Base-by-base conservation (phyloP, 306 rosid species). In the Delonix regia region DNA sequence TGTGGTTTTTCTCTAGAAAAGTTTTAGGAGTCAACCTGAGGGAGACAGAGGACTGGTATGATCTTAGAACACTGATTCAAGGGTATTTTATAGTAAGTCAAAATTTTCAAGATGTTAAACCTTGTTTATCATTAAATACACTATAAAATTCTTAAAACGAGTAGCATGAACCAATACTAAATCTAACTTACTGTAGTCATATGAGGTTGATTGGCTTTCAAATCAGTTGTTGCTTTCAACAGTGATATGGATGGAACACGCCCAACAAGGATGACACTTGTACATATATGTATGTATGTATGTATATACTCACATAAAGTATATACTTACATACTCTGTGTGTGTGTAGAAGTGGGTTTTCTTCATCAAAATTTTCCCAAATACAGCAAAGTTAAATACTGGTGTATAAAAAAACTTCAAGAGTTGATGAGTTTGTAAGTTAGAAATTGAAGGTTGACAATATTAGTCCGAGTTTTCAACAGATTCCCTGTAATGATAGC, bases 291-390 rank as follows among this genome's bases (percentile, higher is more conserved):
- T 30, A 4, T 30, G 33, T 30, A 30, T n/a, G n/a, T n/a, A n/a
- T n/a, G n/a, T n/a, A n/a, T n/a, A n/a, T n/a, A n/a, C n/a, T n/a
- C n/a, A n/a, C n/a, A n/a, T n/a, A n/a, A n/a, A n/a, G n/a, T n/a
- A n/a, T n/a, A n/a, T n/a, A n/a, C n/a, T n/a, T n/a, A n/a, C n/a
- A n/a, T n/a, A n/a, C n/a, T n/a, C n/a, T n/a, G n/a, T n/a, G n/a
- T n/a, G n/a, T n/a, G n/a, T n/a, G n/a, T 36, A 36, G 41, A 53
- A 44, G 70, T 80, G 49, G 38, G n/a, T 72, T 64, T 70, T 38
- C 72, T 15, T 25, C 14, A 3, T 4, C 41, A 45, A 14, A 49
- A 30, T 73, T 62, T 49, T 63, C 15, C 59, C 51, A 65, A 64
- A 62, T 39, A 41, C n/a, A 27, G 68, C 36, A 33, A 33, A 27